Conservation (phyloP, 345 rosid species). For the Dipteronia dyeriana region DNA sequence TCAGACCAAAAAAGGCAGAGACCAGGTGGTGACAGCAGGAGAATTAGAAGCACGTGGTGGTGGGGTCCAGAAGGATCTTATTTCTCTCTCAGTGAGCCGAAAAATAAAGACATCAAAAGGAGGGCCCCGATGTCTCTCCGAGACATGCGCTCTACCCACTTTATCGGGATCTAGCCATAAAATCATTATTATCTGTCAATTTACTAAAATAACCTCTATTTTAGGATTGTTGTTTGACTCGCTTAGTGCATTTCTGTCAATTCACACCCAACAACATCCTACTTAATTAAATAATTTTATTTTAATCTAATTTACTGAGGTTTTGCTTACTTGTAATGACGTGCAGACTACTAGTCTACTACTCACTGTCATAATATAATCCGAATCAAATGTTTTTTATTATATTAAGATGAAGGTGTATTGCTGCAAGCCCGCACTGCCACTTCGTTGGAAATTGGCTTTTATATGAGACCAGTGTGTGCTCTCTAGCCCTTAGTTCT, state of each 20-base stretch:
- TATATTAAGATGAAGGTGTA: background rate
- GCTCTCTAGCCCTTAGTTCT: too few relatives aligned
- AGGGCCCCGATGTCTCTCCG: slow-evolving; percentile 36
- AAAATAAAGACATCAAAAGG: background rate
- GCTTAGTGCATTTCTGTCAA: background rate
- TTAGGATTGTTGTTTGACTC: slow-evolving; percentile 11
- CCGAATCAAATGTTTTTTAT: background rate
- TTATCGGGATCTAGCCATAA: slow-evolving; percentile 5
- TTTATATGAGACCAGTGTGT: too few relatives aligned
- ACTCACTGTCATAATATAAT: too few relatives aligned
- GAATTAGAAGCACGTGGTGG: slow-evolving; percentile 21
- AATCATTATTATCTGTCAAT: background rate
- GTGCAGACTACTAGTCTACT: background rate
- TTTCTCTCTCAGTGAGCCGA: background rate
- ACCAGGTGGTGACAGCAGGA: background rate
- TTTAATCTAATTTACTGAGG: background rate
- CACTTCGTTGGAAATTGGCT: background rate
- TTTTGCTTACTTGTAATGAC: slow-evolving; percentile 10
- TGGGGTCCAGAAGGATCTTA: slow-evolving; percentile 1
- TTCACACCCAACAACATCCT: background rate
- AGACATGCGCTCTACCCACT: slow-evolving; percentile 23
- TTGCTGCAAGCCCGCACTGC: too few relatives aligned
- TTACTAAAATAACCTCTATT: slow-evolving; percentile 18
- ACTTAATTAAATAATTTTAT: background rate
- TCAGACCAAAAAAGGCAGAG: background rate